Evolutionary conservation across 2,329 filamentous ascomycete genomes (phyloP).

Genomic region (Lasiodiplodia citricola): DNA sequence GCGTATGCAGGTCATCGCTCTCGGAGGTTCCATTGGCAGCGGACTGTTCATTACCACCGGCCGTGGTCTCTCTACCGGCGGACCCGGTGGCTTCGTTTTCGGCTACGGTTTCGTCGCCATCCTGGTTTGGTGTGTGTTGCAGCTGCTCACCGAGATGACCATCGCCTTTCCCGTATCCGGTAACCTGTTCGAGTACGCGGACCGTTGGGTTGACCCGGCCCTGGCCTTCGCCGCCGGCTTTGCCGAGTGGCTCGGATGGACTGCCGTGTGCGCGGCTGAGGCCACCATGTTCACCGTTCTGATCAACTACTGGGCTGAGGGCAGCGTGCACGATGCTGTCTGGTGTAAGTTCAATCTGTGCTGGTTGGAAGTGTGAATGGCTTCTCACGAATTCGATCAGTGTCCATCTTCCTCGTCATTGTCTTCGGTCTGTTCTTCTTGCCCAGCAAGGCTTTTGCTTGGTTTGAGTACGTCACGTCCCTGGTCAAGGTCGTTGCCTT

Average conservation of each 20-base stretch:
- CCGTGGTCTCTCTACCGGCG: slow-evolving; percentile 34
- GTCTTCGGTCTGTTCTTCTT: slow-evolving; percentile 29
- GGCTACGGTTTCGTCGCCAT: slow-evolving; percentile 38
- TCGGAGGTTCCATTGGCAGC: slow-evolving; percentile 40
- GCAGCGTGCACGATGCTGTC: slow-evolving; percentile 18
- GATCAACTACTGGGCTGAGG: slow-evolving; percentile 25
- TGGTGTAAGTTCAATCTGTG: slow-evolving; percentile 14
- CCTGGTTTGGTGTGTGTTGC: slow-evolving; percentile 41
- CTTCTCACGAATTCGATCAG: background rate
- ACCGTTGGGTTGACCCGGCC: slow-evolving; percentile 46
- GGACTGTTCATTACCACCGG: slow-evolving; percentile 43
- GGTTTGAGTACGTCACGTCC: slow-evolving; percentile 32
- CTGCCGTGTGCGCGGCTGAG: slow-evolving; percentile 33
- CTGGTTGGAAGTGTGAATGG: too few relatives aligned
- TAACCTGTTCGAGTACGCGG: slow-evolving; percentile 47
- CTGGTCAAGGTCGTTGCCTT: slow-evolving; percentile 43
- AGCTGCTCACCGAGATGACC: slow-evolving; percentile 45
- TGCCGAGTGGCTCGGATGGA: slow-evolving; percentile 40
- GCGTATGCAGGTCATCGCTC: slow-evolving; percentile 32
- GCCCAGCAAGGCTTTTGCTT: slow-evolving; percentile 41
- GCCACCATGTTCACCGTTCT: slow-evolving; percentile 33
- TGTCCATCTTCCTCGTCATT: slow-evolving; percentile 28
- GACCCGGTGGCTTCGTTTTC: slow-evolving; percentile 35
- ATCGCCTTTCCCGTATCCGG: slow-evolving; percentile 45
- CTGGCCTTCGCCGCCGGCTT: slow-evolving; percentile 47